Evolutionary conservation across 495 filamentous ascomycete species (phyloP), one percentile per base, ranked within the genome.

Genomic region (Cercophora samala): DNA sequence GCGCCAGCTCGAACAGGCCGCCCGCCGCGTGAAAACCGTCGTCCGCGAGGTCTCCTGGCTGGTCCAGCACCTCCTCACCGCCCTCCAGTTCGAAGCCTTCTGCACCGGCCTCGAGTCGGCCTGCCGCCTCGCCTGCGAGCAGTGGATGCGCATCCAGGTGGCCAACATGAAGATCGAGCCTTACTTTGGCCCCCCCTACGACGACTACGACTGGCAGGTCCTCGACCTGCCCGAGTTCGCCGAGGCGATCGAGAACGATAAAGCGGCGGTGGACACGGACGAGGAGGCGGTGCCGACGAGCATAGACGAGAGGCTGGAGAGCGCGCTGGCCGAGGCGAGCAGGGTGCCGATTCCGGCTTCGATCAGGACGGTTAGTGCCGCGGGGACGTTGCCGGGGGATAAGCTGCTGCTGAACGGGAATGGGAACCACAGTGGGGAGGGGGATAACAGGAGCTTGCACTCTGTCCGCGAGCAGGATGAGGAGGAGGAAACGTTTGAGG

Each of bases 151-250:
- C 60, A 78, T 78, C 66, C 76, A 78, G 61, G 56, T 72, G 3
- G 72, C 76, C 5, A 23, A 65, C 5, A 74, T 78, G 64, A 78
- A 78, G 72, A 75, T 78, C 64, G 76, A 78, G 70, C 75, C 76
- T 4, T 78, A 78, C 58, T 78, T 78, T 37, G 76, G 76, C 2
- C 76, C 76, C 42, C 76, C 76, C 0, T 78, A 77, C 54, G 76
- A 78, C 63, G 76, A 78, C 63, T 78, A 74, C n/a, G 76, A 78
- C 63, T 78, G 76, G 76, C 76, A 78, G 65, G 71, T 76, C 13
- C 59, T 78, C 21, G 75, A 76, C 66, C 66, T 78, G 56, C 71
- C 73, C n/a, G 76, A 77, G 65, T 74, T 78, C 19, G 69, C 69
- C 29, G 69, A 70, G 51, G 67, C 67, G 5, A 66, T 63, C 11